A percentile compares a stretch with the other conserved stretches of the same genome.
phyloP scores from a whole-genome alignment of 2,329 filamentous ascomycete species.

The Coniella vitis region DNA sequence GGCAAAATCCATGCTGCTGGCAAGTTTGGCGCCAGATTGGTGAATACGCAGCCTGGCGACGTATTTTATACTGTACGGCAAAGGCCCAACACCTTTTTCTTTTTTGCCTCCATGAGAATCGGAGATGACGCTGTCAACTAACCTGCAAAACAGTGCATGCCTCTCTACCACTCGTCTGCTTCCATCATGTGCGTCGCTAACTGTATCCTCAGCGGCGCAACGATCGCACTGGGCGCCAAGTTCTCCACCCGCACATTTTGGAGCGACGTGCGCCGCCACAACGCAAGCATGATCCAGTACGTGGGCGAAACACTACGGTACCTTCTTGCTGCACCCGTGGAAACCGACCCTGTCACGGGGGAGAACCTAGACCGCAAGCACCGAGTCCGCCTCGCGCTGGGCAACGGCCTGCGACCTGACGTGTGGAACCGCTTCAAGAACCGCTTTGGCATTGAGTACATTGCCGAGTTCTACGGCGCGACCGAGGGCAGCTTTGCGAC shows the following conservation, averaged over 20 bases:
- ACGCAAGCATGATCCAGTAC: slow-evolving; percentile 76
- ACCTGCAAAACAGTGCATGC: slow-evolving; percentile 77
- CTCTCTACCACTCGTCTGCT: slow-evolving; percentile 80
- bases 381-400: slow-evolving; percentile 67
- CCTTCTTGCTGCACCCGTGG: slow-evolving; percentile 59
- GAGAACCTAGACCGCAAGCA: slow-evolving; percentile 67
- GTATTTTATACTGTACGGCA: slow-evolving; percentile 64
- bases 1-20: slow-evolving; percentile 51
- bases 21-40: slow-evolving; percentile 46
- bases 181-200: slow-evolving; percentile 60
- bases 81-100: slow-evolving; percentile 6
- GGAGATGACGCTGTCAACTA: too few relatives aligned
- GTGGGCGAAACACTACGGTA: slow-evolving; percentile 86
- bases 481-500: slow-evolving; percentile 65
- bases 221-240: slow-evolving; percentile 65
- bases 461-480: slow-evolving; percentile 76
- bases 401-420: slow-evolving; percentile 79
- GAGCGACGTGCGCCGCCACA: slow-evolving; percentile 62
- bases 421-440: slow-evolving; percentile 80
- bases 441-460: slow-evolving; percentile 66
- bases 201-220: slow-evolving; percentile 53
- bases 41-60: slow-evolving; percentile 55
- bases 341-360: slow-evolving; percentile 56
- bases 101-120: neutral
- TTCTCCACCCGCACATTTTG: slow-evolving; percentile 76